A percentile compares a stretch with the other conserved stretches of the same genome.
Evolutionary conservation across 176 grass and related monocot species (phyloP).

Genomic region (Otatea glauca): DNA sequence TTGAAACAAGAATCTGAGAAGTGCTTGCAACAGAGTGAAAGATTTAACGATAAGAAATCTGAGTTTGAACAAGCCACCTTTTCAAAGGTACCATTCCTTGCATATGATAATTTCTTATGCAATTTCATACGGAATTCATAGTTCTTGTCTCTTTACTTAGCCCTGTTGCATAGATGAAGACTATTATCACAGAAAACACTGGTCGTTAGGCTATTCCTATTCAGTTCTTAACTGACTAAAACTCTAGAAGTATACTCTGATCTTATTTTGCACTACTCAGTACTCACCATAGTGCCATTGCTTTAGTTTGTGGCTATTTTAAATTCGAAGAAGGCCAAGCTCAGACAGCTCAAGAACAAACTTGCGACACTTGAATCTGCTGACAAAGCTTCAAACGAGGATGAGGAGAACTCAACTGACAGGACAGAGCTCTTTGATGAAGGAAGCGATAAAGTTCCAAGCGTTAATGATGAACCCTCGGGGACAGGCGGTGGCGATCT

Average conservation of each 20-base stretch:
- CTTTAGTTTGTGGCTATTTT: slow-evolving; percentile 82
- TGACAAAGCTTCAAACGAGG: slow-evolving; percentile 54
- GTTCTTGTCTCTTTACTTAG: not conserved
- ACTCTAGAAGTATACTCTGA: not conserved
- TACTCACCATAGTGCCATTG: slow-evolving; percentile 28
- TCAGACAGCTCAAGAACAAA: slow-evolving; percentile 70
- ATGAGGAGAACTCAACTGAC: slow-evolving; percentile 65
- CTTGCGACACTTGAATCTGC: slow-evolving; percentile 57
- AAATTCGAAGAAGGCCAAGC: slow-evolving; percentile 91
- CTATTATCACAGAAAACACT: not conserved
- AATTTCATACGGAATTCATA: slow-evolving; percentile 5
- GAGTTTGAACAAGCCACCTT: slow-evolving; percentile 81
- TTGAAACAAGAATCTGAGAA: slow-evolving; percentile 86
- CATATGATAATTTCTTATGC: not conserved
- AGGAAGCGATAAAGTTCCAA: slow-evolving; percentile 53
- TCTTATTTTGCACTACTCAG: not conserved
- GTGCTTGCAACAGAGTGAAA: slow-evolving; percentile 85
- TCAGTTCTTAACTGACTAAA: not conserved
- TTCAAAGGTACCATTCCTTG: slow-evolving; percentile 62
- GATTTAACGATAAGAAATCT: slow-evolving; percentile 64
- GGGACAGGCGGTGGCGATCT: slow-evolving; percentile 39
- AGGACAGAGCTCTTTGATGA: slow-evolving; percentile 61
- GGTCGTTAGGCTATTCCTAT: not conserved
- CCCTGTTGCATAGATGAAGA: slow-evolving; percentile 2
- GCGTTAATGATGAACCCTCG: slow-evolving; percentile 52